Conservation (phyloP, 768 basidiomycete genomes). For the Cubamyces lactineus region DNA sequence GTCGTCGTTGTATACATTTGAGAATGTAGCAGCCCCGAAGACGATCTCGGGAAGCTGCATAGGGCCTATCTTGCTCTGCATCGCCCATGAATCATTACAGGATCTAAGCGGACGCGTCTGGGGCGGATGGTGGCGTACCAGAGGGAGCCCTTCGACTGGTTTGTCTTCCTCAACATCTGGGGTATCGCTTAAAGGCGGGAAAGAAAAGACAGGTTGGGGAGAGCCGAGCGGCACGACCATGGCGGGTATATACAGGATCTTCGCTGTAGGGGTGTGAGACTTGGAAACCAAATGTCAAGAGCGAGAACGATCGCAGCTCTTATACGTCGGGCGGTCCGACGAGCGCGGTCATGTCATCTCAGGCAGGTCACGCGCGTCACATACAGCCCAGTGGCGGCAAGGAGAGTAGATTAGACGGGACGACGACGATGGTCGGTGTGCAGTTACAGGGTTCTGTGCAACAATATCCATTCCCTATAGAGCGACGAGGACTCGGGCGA, state of each 20-base stretch:
- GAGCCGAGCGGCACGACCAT: conserved; percentile 49
- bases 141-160: conserved; percentile 36
- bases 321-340: neutral
- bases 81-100: neutral
- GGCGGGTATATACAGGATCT: conserved; percentile 8
- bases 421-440: neutral
- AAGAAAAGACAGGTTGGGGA: conserved; percentile 42
- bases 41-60: conserved; percentile 52
- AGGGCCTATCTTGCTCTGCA: conserved; percentile 41
- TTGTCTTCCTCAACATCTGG: conserved; percentile 47
- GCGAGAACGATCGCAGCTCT: neutral
- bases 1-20: conserved; percentile 65
- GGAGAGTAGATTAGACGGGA: conserved; percentile 6
- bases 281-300: neutral
- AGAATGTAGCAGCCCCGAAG: conserved; percentile 75
- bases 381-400: neutral
- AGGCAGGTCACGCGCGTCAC: conserved; percentile 17
- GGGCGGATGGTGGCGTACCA: conserved; percentile 36
- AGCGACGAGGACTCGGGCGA: neutral
- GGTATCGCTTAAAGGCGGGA: conserved; percentile 45
- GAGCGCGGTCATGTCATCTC: conserved; percentile 8
- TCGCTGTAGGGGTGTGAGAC: neutral
- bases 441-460: conserved; percentile 11
- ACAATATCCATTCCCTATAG: neutral
- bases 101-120: neutral